Conservation (phyloP, 202 grass and related monocot genomes). For the Elaeis oleifera region DNA sequence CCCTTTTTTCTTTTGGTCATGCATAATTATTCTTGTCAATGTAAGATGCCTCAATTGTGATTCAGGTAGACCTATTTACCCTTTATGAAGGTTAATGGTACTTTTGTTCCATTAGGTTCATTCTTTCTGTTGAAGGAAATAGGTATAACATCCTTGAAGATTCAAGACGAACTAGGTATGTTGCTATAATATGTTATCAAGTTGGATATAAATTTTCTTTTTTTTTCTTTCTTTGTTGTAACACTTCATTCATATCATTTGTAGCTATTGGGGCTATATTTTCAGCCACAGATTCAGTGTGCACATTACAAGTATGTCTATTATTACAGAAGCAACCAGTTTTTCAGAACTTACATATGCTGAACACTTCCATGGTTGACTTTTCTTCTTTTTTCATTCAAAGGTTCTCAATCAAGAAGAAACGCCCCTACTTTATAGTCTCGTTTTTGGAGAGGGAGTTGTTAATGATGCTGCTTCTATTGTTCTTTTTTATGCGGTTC, state of each 20-base stretch:
- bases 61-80: no score
- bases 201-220: no score
- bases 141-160: constrained; percentile 1
- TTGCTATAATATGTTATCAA: background rate
- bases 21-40: no score
- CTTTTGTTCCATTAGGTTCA: constrained; percentile 2
- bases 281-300: constrained; percentile 18
- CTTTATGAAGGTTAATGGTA: no score
- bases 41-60: no score
- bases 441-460: constrained; percentile 20
- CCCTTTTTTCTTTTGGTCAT: no score
- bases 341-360: background rate
- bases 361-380: background rate
- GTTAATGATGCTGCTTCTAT: constrained; percentile 22
- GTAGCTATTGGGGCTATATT: constrained; percentile 22
- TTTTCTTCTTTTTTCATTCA: background rate
- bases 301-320: constrained; percentile 12
- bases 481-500: constrained; percentile 20
- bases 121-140: constrained; percentile 13
- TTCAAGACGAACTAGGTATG: constrained; percentile 14
- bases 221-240: background rate
- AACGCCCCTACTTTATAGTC: constrained; percentile 18
- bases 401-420: constrained; percentile 27
- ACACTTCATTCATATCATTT: background rate
- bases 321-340: background rate